A percentile compares a stretch with the other conserved stretches of the same genome.
phyloP scores from a whole-genome alignment of 2,329 filamentous ascomycete species.

The Arthrobotrys sinensis region DNA sequence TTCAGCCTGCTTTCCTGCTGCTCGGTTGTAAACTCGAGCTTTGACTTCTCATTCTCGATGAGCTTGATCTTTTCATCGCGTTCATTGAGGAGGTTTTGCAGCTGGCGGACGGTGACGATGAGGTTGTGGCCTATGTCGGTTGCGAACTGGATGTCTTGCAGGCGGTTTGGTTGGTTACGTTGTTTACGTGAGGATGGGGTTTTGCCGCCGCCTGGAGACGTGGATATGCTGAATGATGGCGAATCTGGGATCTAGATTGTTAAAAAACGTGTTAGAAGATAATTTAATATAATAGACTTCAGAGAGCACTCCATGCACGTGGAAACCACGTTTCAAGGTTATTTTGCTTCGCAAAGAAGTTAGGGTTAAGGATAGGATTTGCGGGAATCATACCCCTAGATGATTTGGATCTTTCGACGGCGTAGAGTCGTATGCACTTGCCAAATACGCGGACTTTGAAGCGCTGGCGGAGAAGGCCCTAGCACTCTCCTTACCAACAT shows the following conservation, averaged over 20 bases:
- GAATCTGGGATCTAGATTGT: conserved; percentile 47
- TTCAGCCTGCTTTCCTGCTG: conserved; percentile 84
- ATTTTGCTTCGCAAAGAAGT: background rate
- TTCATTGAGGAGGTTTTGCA: conserved; percentile 87
- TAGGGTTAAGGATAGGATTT: background rate
- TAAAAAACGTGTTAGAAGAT: conserved; percentile 1
- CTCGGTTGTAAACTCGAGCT: conserved; percentile 86
- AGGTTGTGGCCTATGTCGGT: conserved; percentile 96
- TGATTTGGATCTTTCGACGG: conserved; percentile 68
- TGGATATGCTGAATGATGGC: conserved; percentile 64
- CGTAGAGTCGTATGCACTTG: conserved; percentile 69
- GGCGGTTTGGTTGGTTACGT: conserved; percentile 87
- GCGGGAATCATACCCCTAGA: conserved; percentile 35
- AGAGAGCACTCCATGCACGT: background rate
- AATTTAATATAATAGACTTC: conserved; percentile 4
- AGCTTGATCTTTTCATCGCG: conserved; percentile 88
- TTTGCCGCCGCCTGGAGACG: conserved; percentile 71
- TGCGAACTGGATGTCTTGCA: conserved; percentile 98
- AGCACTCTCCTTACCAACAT: conserved; percentile 89
- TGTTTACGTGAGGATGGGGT: conserved; percentile 68
- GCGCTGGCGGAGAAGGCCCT: conserved; percentile 89
- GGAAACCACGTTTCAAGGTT: conserved; percentile 8
- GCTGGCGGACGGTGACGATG: conserved; percentile 90
- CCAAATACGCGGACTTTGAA: conserved; percentile 79
- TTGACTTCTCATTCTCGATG: conserved; percentile 80